Evolutionary conservation across 352 stramenopile genomes (phyloP).

Genomic region (Globisporangium solare): DNA sequence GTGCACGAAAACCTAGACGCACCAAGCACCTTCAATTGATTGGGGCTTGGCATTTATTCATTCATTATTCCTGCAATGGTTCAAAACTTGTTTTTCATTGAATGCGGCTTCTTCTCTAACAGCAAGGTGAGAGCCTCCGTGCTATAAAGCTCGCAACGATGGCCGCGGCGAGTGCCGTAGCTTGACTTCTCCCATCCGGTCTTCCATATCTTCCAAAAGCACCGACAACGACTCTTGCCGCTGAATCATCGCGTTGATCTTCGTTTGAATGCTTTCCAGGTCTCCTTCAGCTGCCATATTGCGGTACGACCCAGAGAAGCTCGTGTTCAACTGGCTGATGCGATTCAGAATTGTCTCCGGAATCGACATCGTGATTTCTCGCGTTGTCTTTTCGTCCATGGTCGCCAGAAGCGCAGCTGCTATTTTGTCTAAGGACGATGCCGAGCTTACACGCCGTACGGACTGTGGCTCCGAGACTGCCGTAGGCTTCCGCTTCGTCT

Average conservation of each 20-base stretch:
- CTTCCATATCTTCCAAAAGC: constrained; percentile 43
- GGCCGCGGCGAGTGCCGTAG: constrained; percentile 9
- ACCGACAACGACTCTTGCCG: constrained; percentile 43
- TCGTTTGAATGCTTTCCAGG: constrained; percentile 70
- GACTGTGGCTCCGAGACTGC: constrained; percentile 8
- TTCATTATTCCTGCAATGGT: not conserved
- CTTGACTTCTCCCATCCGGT: constrained; percentile 15
- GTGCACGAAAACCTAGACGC: constrained; percentile 2
- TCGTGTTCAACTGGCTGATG: constrained; percentile 87
- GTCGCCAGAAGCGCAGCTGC: constrained; percentile 26
- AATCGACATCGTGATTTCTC: constrained; percentile 37
- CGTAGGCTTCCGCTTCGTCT: constrained; percentile 32
- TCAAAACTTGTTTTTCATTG: not conserved
- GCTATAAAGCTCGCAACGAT: constrained; percentile 1
- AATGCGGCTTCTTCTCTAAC: too few relatives aligned
- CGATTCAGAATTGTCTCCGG: constrained; percentile 56
- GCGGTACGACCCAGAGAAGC: constrained; percentile 73
- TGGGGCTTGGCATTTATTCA: not conserved
- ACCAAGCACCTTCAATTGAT: not conserved
- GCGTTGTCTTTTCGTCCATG: constrained; percentile 48
- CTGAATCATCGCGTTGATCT: constrained; percentile 53
- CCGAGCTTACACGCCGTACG: constrained; percentile 17
- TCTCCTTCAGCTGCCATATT: constrained; percentile 60
- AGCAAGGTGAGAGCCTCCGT: too few relatives aligned
- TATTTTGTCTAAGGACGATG: constrained; percentile 50